These are phyloP conservation scores for Suillus weaverae DNA, from an alignment of 768 basidiomycete species.

Conservation along the genomic window DNA sequence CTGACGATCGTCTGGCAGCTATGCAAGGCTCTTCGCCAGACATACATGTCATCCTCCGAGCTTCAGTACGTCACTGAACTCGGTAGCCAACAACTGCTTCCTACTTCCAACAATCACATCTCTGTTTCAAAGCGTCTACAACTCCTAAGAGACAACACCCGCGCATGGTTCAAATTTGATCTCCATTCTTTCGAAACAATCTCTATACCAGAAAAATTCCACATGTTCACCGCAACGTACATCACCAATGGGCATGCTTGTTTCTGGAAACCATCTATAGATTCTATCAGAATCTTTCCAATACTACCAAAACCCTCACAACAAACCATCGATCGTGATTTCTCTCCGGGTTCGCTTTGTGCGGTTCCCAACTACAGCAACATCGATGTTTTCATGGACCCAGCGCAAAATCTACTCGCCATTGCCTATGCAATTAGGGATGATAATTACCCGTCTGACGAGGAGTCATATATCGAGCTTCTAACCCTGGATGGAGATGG, in stretches of 20 bases:
- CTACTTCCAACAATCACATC: background rate
- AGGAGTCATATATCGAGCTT: background rate
- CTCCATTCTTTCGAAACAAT: background rate
- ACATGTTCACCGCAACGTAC: background rate
- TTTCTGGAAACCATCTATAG: background rate
- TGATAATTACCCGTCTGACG: background rate
- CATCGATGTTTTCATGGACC: background rate
- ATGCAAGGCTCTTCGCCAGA: background rate
- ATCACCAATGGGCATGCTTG: background rate
- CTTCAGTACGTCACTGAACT: conserved; percentile 5
- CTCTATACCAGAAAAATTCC: background rate
- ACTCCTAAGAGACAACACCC: background rate
- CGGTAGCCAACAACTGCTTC: background rate
- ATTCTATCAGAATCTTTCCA: background rate
- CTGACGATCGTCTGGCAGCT: background rate
- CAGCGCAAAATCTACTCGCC: background rate
- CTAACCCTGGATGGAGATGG: background rate
- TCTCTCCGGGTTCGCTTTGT: background rate
- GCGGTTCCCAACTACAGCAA: background rate
- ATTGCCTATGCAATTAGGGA: too few relatives aligned
- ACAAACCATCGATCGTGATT: background rate
- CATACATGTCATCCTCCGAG: background rate
- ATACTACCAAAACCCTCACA: background rate
- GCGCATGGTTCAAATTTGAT: background rate
- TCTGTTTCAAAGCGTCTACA: background rate